These are phyloP conservation scores for Fusarium sororula DNA, from an alignment of 2,329 filamentous ascomycete genomes.

Conservation along the genomic window DNA sequence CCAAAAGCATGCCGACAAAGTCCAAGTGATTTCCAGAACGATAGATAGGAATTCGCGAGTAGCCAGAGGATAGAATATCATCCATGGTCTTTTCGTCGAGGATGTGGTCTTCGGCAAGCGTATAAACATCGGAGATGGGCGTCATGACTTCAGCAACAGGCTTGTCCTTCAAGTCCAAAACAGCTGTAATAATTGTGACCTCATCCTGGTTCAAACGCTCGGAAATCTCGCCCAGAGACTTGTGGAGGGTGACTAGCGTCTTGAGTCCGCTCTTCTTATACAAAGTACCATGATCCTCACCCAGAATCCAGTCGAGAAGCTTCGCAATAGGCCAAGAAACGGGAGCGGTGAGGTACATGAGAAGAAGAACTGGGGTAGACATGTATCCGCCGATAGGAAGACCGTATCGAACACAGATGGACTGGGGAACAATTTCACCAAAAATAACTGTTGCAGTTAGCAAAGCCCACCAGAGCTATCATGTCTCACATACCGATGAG, in stretches of 20 bases:
- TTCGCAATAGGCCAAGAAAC: constrained; percentile 96
- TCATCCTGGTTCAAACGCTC: constrained; percentile 96
- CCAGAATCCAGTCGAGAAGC: constrained; percentile 90
- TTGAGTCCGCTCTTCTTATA: constrained; percentile 99
- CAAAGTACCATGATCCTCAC: constrained; percentile 92
- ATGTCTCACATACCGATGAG: constrained; percentile 77
- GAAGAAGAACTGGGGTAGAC: constrained; percentile 82
- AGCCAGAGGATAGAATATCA: constrained; percentile 89
- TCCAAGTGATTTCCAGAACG: constrained; percentile 83
- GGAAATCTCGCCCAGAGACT: constrained; percentile 84
- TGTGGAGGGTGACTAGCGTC: constrained; percentile 93
- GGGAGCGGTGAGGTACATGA: constrained; percentile 94
- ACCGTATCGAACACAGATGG: constrained; percentile 94
- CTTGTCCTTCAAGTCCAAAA: constrained; percentile 96
- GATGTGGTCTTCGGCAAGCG: constrained; percentile 93
- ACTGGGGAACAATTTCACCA: constrained; percentile 95
- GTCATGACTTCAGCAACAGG: constrained; percentile 97
- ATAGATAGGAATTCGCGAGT: constrained; percentile 95
- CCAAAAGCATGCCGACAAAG: constrained; percentile 96
- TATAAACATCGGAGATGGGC: constrained; percentile 96
- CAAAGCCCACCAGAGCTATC: constrained; percentile 14
- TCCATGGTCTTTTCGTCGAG: constrained; percentile 96
- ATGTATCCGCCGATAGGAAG: constrained; percentile 95
- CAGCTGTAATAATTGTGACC: constrained; percentile 97
- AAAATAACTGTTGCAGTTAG: constrained; percentile 79